Percentiles rank a stretch among this genome's conserved stretches.
phyloP scores from a whole-genome alignment of 116 monocot species.

The Trichopus zeylanicus region DNA sequence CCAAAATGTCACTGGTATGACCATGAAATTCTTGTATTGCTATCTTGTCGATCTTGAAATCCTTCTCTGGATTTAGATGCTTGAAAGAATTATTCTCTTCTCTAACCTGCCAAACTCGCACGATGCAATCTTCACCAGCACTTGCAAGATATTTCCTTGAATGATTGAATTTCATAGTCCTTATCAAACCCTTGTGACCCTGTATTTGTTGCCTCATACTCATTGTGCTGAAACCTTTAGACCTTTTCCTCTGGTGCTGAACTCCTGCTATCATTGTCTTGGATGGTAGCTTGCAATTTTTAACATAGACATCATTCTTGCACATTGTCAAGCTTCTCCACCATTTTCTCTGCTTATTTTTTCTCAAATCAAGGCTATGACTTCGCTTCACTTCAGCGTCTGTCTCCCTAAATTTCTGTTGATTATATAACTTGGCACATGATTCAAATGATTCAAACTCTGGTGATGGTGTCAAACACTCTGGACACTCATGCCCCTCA shows the following conservation, averaged over 20 bases:
- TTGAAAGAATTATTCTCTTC: neutral
- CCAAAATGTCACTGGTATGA: constrained; percentile 36
- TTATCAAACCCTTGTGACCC: constrained; percentile 68
- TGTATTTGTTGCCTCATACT: constrained; percentile 57
- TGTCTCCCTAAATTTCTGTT: too few species aligned
- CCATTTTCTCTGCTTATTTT: neutral
- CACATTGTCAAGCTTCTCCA: neutral
- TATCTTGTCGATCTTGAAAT: neutral
- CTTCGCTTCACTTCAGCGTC: neutral
- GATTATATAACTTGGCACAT: neutral
- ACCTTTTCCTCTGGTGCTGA: constrained; percentile 56
- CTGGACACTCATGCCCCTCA: neutral
- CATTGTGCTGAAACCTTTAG: constrained; percentile 64
- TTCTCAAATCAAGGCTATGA: neutral
- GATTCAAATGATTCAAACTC: neutral
- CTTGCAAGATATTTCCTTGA: constrained; percentile 71
- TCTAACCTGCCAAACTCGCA: constrained; percentile 69
- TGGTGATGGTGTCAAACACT: too few species aligned
- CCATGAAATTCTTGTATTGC: constrained; percentile 37
- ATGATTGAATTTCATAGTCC: constrained; percentile 68
- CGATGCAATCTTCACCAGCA: constrained; percentile 76
- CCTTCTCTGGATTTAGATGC: neutral
- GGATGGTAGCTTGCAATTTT: neutral
- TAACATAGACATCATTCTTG: neutral
- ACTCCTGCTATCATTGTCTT: constrained; percentile 24